Conservation (phyloP, 225 moss, liverwort and hornwort genomes). For the Pseudisothecium myosuroides region DNA sequence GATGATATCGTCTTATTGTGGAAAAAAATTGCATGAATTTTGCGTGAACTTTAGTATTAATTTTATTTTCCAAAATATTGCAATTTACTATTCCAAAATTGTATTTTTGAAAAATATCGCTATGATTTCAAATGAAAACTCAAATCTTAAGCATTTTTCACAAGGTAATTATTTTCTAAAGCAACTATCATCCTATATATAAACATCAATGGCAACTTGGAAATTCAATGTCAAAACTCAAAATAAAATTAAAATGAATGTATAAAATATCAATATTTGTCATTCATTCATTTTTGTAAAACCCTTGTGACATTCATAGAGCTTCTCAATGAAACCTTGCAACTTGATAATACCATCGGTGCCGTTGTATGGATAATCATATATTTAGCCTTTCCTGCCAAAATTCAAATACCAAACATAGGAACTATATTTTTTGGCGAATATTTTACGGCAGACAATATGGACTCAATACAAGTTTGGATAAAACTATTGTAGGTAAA, state of each 20-base stretch:
- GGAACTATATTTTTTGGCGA: background rate
- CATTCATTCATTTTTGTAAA: background rate
- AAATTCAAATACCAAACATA: background rate
- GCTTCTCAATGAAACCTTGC: background rate
- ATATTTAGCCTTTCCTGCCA: fast-evolving
- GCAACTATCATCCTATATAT: background rate
- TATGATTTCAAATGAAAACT: background rate
- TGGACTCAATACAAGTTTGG: fast-evolving
- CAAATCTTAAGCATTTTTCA: background rate
- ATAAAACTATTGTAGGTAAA: too few species aligned
- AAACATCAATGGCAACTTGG: background rate
- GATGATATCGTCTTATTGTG: fast-evolving
- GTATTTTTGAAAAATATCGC: fast-evolving
- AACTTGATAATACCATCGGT: background rate
- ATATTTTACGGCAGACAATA: background rate
- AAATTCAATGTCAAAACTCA: background rate
- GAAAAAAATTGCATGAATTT: background rate
- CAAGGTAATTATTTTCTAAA: background rate
- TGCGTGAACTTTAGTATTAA: fast-evolving
- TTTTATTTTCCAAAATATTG: background rate
- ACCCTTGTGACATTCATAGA: background rate
- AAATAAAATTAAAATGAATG: background rate
- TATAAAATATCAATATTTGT: background rate
- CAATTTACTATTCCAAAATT: background rate
- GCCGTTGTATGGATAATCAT: too few species aligned